Conservation (phyloP, 2,329 filamentous ascomycete species). For the Monosporascus sp. region DNA sequence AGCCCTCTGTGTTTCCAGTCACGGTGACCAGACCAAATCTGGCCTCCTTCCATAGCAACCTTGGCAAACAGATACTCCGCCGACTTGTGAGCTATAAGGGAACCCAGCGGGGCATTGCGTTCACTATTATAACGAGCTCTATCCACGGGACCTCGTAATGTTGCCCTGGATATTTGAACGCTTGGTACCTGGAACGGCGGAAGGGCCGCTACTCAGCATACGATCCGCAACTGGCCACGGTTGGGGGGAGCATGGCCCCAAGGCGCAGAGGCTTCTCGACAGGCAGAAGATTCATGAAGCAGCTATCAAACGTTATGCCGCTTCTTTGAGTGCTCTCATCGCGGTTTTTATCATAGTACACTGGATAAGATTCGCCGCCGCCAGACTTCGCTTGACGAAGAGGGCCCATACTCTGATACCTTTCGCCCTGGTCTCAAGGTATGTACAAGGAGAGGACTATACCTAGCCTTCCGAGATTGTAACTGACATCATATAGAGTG, state of each 20-base stretch:
- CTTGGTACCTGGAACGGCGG: not conserved
- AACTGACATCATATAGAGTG: conserved; percentile 10
- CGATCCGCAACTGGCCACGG: not conserved
- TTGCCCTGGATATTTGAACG: not conserved
- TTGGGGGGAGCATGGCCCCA: not conserved
- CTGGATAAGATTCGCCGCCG: not conserved
- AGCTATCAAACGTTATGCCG: not conserved
- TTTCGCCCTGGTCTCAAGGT: conserved; percentile 18
- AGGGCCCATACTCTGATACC: not conserved
- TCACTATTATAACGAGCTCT: too few species aligned
- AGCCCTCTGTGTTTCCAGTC: too few species aligned
- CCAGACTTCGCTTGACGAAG: not conserved
- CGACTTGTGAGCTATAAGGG: too few species aligned
- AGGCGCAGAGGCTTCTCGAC: not conserved
- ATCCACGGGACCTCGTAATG: too few species aligned
- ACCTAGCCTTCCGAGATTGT: not conserved
- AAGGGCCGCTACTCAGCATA: not conserved
- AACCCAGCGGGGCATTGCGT: too few species aligned
- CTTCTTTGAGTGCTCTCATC: not conserved
- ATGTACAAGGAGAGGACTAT: not conserved
- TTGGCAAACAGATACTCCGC: too few species aligned
- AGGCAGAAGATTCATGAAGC: not conserved
- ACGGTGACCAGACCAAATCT: too few species aligned
- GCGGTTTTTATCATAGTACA: not conserved
- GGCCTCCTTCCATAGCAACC: too few species aligned